Conservation (phyloP, 768 basidiomycete genomes). For the Amanita pseudoporphyria region DNA sequence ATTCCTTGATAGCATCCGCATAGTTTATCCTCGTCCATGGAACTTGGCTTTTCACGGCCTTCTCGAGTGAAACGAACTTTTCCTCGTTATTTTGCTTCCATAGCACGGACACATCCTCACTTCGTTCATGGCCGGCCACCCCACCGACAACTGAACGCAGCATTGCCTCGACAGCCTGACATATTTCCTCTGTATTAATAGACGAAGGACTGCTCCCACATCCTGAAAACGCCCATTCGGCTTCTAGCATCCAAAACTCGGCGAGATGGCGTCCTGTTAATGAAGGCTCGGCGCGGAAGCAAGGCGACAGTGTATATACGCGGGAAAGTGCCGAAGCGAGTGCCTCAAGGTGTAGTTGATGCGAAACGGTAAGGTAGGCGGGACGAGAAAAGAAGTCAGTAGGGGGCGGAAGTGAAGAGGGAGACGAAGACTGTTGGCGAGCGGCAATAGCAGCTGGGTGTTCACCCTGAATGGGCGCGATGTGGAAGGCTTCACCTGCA, state of each 20-base stretch:
- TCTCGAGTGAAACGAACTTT: slow-evolving; percentile 24
- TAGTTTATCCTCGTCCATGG: slow-evolving; percentile 76
- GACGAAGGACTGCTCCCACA: background rate
- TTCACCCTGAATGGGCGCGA: slow-evolving; percentile 31
- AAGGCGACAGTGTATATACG: slow-evolving; percentile 87
- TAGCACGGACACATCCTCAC: slow-evolving; percentile 24
- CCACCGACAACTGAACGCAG: slow-evolving; percentile 18
- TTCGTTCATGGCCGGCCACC: slow-evolving; percentile 10
- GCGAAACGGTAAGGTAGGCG: slow-evolving; percentile 87
- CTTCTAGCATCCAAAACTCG: slow-evolving; percentile 99
- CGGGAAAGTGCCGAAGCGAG: slow-evolving; percentile 69
- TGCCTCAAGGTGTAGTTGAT: slow-evolving; percentile 92
- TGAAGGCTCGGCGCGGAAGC: slow-evolving; percentile 89
- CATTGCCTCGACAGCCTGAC: slow-evolving; percentile 29
- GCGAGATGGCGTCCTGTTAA: slow-evolving; percentile 87
- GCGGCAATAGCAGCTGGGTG: slow-evolving; percentile 18
- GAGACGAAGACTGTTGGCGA: background rate
- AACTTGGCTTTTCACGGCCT: slow-evolving; percentile 21
- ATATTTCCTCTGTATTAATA: slow-evolving; percentile 34
- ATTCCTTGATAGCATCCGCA: slow-evolving; percentile 56
- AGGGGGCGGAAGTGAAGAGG: slow-evolving; percentile 9
- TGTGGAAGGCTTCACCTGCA: slow-evolving; percentile 83
- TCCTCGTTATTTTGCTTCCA: slow-evolving; percentile 23
- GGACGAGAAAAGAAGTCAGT: slow-evolving; percentile 65
- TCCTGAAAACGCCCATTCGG: slow-evolving; percentile 57